Conservation (phyloP, 805 yeast genomes). For the Saccharomycopsis capsularis region DNA sequence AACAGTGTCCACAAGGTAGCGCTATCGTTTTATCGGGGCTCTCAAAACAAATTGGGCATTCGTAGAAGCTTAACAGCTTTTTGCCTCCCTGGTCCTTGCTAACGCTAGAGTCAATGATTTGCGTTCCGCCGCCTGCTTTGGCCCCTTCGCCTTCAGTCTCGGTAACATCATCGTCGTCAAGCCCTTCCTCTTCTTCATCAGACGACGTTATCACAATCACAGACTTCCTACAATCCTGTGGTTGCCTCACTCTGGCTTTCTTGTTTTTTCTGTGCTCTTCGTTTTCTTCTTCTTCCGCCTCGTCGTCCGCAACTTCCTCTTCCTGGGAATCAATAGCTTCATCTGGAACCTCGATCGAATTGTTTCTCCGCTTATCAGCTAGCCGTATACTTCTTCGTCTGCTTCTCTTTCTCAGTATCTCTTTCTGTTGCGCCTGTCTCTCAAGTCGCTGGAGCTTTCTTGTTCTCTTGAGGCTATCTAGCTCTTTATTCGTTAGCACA, state of each 20-base stretch:
- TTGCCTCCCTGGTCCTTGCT: neutral
- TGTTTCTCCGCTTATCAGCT: too few species aligned
- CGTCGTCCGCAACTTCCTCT: neutral
- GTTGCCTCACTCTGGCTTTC: slow-evolving; percentile 21
- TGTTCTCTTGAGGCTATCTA: too few species aligned
- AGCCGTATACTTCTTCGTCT: neutral
- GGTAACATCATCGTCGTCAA: slow-evolving; percentile 9
- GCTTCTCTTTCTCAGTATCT: too few species aligned
- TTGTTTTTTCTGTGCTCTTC: neutral
- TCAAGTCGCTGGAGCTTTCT: too few species aligned
- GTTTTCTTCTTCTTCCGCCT: slow-evolving; percentile 1
- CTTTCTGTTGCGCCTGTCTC: too few species aligned
- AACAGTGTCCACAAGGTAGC: slow-evolving; percentile 53
- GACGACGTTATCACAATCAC: slow-evolving; percentile 20
- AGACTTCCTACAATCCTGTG: slow-evolving; percentile 9
- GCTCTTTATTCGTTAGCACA: too few species aligned
- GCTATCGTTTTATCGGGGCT: slow-evolving; percentile 41
- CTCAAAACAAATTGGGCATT: slow-evolving; percentile 53
- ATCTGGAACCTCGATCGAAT: neutral
- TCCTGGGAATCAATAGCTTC: neutral
- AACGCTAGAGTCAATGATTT: slow-evolving; percentile 10
- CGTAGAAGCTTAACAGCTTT: slow-evolving; percentile 31
- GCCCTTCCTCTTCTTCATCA: slow-evolving; percentile 21
- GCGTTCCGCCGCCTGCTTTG: slow-evolving; percentile 7
- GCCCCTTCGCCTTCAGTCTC: neutral